Percentiles rank a stretch among this genome's conserved stretches.
Evolutionary conservation across 768 basidiomycete genomes (phyloP).

Genomic region (Gautieria morchelliformis): DNA sequence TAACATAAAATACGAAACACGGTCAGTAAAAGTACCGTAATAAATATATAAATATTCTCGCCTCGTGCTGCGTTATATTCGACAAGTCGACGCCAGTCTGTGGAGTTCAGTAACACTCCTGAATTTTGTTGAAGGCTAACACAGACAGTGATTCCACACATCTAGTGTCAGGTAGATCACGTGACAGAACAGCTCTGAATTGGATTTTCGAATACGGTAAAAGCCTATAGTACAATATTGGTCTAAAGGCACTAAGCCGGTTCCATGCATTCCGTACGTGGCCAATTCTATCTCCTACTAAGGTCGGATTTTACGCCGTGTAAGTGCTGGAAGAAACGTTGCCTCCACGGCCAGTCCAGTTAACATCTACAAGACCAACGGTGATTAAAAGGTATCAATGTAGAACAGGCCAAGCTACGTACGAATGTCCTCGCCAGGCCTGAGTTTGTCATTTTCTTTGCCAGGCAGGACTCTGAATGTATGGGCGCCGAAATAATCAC

Average conservation of each 20-base stretch:
- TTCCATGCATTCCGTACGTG: not conserved
- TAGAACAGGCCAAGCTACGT: conserved; percentile 24
- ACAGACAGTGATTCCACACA: conserved; percentile 67
- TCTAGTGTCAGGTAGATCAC: conserved; percentile 17
- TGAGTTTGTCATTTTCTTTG: conserved; percentile 78
- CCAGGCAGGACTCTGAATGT: conserved; percentile 93
- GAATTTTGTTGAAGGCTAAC: conserved; percentile 15
- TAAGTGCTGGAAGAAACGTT: conserved; percentile 88
- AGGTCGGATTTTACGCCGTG: conserved; percentile 35
- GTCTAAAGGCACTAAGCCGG: not conserved
- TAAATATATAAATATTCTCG: conserved; percentile 19
- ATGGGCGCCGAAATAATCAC: conserved; percentile 99
- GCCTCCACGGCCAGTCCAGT: conserved; percentile 98
- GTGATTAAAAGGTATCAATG: not conserved
- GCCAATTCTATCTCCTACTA: not conserved
- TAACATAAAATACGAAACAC: not conserved
- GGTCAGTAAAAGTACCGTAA: not conserved
- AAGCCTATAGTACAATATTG: not conserved
- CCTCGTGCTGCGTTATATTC: conserved; percentile 51
- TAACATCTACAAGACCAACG: conserved; percentile 55
- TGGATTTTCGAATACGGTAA: not conserved
- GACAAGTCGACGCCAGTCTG: conserved; percentile 26
- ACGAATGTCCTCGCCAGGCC: conserved; percentile 82
- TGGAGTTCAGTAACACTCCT: not conserved
- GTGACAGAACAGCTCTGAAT: not conserved